A percentile compares a stretch with the other conserved stretches of the same genome.
Evolutionary conservation across 2,329 filamentous ascomycete genomes (phyloP).

Genomic region (Ceratocystis alfenasii): DNA sequence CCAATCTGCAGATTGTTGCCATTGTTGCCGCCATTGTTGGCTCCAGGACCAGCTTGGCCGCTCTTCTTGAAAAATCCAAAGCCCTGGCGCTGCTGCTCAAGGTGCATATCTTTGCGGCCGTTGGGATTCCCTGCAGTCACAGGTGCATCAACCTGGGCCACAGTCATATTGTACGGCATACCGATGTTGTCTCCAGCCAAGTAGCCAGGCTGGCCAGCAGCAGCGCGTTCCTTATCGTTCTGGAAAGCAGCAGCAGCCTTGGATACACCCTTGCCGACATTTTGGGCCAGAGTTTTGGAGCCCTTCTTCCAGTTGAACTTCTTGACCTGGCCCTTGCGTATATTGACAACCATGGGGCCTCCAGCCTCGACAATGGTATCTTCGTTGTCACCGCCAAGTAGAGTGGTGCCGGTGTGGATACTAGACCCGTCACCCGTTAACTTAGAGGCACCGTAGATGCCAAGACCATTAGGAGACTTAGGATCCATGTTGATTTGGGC

Average conservation of each 20-base stretch:
- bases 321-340: slow-evolving; percentile 83
- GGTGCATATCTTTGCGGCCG: slow-evolving; percentile 28
- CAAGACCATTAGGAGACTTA: slow-evolving; percentile 42
- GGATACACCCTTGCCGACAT: slow-evolving; percentile 86
- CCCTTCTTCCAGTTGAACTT: slow-evolving; percentile 99
- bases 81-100: slow-evolving; percentile 39
- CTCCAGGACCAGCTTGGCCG: slow-evolving; percentile 1
- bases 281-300: slow-evolving; percentile 84
- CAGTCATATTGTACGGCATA: slow-evolving; percentile 58
- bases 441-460: slow-evolving; percentile 45
- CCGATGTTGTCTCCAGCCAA: slow-evolving; percentile 53
- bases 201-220: slow-evolving; percentile 38
- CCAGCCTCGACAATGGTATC: slow-evolving; percentile 57
- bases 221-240: slow-evolving; percentile 44
- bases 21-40: neutral
- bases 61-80: slow-evolving; percentile 60
- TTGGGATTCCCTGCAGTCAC: slow-evolving; percentile 25
- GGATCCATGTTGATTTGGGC: slow-evolving; percentile 46
- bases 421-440: slow-evolving; percentile 39
- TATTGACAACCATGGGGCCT: slow-evolving; percentile 87
- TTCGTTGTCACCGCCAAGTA: slow-evolving; percentile 51
- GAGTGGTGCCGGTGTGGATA: slow-evolving; percentile 40
- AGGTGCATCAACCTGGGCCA: slow-evolving; percentile 42
- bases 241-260: slow-evolving; percentile 70
- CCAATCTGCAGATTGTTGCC: slow-evolving; percentile 11